Evolutionary conservation across 2,329 filamentous ascomycete genomes (phyloP), one percentile per base, ranked within the genome.

Genomic region (Aspergillus cejpii): DNA sequence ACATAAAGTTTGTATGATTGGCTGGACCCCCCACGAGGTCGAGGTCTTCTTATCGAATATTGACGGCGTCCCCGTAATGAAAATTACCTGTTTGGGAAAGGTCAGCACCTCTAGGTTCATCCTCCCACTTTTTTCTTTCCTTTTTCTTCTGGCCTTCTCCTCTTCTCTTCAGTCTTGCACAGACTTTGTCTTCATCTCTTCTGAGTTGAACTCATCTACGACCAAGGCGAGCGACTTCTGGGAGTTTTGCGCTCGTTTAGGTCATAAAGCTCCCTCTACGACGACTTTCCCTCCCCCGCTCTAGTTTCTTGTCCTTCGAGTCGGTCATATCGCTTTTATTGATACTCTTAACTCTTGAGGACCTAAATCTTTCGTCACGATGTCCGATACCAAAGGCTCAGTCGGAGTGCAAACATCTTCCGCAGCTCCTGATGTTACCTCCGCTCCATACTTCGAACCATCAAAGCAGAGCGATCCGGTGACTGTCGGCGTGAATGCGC

Each of bases 241-340:
- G 62, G 71, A 72, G 74, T 74, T 77, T 78, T 77, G 74, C 74
- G 74, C 71, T 75, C 71, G 69, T 70, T 65, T 52, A 51, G 59
- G 48, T 47, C 49, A 63, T 59, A 77, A 77, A 75, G 68, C 72
- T 74, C 72, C 68, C 63, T 50, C 26, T 19, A 40, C 28, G 14
- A 23, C 15, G 21, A 38, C 20, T 12, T 11, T n/a, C 3, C n/a
- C 5, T 11, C 26, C 5, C 4, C 15, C 21, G 7, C 26, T 5
- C 15, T 5, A 27, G n/a, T 39, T 41, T 41, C 37, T 7, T 33
- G 20, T 20, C 14, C 17, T 34, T 15, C 17, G 31, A 11, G 14
- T 19, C 10, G 11, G 15, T 17, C 31, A 11, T 10, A 15, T 5
- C 17, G 15, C 17, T 34, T 17, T 15, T 19, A 6, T 19, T 33